Evolutionary conservation across 2,329 filamentous ascomycete species (phyloP).

Genomic region (Trichoderma hamatum): DNA sequence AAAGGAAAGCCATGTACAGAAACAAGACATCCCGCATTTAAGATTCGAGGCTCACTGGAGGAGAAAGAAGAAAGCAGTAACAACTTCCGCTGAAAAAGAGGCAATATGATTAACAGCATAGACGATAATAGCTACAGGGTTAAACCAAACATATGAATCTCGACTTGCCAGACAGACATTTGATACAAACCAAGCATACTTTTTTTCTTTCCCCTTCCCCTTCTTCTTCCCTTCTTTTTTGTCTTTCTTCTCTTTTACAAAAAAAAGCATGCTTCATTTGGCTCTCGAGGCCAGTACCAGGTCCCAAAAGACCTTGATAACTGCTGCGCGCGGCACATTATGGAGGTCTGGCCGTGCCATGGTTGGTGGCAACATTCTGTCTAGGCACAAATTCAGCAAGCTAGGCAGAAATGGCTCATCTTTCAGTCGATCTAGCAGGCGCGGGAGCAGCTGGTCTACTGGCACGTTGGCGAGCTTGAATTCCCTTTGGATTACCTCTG

Average conservation of each 20-base stretch:
- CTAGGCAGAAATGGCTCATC: conserved; percentile 14
- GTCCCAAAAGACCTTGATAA: neutral
- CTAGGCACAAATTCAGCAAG: conserved; percentile 12
- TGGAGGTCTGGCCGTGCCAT: conserved; percentile 13
- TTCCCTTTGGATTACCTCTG: neutral
- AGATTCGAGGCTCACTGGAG: neutral
- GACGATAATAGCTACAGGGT: conserved; percentile 25
- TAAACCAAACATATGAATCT: conserved; percentile 15
- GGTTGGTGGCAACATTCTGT: conserved; percentile 4
- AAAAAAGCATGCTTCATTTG: neutral
- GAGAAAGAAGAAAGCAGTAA: neutral
- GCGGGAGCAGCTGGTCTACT: neutral
- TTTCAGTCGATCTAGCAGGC: conserved; percentile 4
- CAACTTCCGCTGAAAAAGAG: neutral
- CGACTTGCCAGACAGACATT: neutral
- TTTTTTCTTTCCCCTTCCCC: neutral
- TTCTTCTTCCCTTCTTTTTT: neutral
- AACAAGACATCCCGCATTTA: neutral
- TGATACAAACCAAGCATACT: neutral
- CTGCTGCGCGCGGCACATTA: conserved; percentile 2
- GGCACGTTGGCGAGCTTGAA: conserved; percentile 7
- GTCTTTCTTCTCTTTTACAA: neutral
- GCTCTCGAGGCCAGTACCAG: neutral
- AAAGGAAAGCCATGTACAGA: neutral
- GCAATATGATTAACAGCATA: conserved; percentile 13